Conservation (phyloP, 2,329 filamentous ascomycete species). For the Leptographium lundbergii region DNA sequence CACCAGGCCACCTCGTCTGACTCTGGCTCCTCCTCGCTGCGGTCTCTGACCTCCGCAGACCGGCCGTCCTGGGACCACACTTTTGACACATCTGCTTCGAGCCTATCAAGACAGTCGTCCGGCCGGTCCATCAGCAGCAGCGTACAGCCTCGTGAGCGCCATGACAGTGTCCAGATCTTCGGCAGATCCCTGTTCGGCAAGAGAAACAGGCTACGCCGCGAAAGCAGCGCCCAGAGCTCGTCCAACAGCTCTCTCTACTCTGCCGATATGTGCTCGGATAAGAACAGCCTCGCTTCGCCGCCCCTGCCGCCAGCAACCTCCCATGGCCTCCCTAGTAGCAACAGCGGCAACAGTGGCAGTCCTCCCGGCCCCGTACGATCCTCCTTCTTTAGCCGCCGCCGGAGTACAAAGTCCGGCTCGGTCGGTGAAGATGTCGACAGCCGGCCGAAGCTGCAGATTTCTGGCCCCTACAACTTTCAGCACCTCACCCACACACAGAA, state of each 20-base stretch:
- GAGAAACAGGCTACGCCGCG: slow-evolving; percentile 36
- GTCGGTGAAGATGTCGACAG: slow-evolving; percentile 16
- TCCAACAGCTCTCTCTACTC: slow-evolving; percentile 36
- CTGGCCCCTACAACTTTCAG: slow-evolving; percentile 54
- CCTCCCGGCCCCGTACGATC: slow-evolving; percentile 15
- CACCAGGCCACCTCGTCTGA: slow-evolving; percentile 40
- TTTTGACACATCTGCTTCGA: slow-evolving; percentile 22
- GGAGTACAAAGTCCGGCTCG: slow-evolving; percentile 21
- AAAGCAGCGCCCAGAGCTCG: slow-evolving; percentile 34
- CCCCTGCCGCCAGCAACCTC: slow-evolving; percentile 15
- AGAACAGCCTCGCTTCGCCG: slow-evolving; percentile 1
- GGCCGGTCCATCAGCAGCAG: slow-evolving; percentile 40
- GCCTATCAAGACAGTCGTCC: slow-evolving; percentile 42
- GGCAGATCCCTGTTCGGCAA: slow-evolving; percentile 48
- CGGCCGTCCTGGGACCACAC: slow-evolving; percentile 36
- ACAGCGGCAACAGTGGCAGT: neutral
- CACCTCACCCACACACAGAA: slow-evolving; percentile 47
- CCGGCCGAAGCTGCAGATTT: slow-evolving; percentile 39
- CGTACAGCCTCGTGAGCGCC: slow-evolving; percentile 38
- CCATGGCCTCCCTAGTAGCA: slow-evolving; percentile 15
- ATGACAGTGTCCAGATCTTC: slow-evolving; percentile 47
- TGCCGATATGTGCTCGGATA: slow-evolving; percentile 27
- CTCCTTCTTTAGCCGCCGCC: slow-evolving; percentile 38
- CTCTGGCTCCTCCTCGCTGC: slow-evolving; percentile 41
- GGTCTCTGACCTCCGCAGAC: slow-evolving; percentile 31